Evolutionary conservation across 768 basidiomycete species (phyloP).

Genomic region (Russula brevipes): DNA sequence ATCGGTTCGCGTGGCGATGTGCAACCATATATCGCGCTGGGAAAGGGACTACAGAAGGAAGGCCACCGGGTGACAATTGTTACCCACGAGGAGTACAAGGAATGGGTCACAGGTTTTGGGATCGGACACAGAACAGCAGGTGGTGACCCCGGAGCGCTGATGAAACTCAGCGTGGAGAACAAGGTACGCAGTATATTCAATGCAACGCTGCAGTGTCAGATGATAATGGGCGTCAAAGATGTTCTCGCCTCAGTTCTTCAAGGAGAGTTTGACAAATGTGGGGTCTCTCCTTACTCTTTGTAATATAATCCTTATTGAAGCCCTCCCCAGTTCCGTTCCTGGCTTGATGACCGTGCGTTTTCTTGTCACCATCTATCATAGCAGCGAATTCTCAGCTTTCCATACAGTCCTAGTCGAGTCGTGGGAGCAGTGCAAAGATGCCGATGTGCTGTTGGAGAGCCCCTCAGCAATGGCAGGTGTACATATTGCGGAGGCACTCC

Average conservation of each 20-base stretch:
- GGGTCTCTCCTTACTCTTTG: conserved; percentile 22
- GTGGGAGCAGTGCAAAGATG: conserved; percentile 59
- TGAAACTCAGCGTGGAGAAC: conserved; percentile 54
- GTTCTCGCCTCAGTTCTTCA: conserved; percentile 71
- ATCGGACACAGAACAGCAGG: conserved; percentile 57
- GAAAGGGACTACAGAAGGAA: conserved; percentile 36
- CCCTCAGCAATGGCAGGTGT: conserved; percentile 68
- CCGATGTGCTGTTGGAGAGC: conserved; percentile 61
- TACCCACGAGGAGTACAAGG: conserved; percentile 45
- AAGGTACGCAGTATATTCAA: conserved; percentile 30
- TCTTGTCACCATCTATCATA: not conserved
- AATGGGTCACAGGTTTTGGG: conserved; percentile 57
- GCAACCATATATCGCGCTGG: conserved; percentile 47
- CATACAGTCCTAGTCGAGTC: conserved; percentile 51
- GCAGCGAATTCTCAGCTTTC: not conserved
- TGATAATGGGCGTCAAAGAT: conserved; percentile 41
- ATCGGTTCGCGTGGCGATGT: conserved; percentile 58
- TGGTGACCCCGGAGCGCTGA: conserved; percentile 62
- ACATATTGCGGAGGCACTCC: conserved; percentile 64
- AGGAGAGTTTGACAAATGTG: conserved; percentile 51
- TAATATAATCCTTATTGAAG: not conserved
- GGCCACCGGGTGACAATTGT: conserved; percentile 46
- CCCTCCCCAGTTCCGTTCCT: conserved; percentile 48
- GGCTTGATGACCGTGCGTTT: conserved; percentile 57
- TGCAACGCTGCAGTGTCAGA: not conserved